Conservation (phyloP, 2,329 filamentous ascomycete genomes). For the Taxawa tesnikishii region DNA sequence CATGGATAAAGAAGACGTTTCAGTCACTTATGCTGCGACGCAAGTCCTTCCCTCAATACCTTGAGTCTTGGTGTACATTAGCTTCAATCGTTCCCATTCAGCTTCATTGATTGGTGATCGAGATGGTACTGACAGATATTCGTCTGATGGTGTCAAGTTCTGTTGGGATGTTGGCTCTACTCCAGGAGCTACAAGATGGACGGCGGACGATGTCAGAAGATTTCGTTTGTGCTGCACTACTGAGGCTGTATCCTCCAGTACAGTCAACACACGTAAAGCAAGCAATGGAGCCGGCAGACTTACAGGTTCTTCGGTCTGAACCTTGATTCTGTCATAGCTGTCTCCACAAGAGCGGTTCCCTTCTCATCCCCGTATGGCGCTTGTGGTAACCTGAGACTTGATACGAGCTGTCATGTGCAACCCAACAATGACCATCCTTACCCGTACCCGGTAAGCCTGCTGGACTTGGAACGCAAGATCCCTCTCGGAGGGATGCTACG, state of each 20-base stretch:
- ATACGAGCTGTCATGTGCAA: background rate
- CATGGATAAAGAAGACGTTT: background rate
- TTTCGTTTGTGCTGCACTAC: background rate
- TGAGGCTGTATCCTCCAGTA: background rate
- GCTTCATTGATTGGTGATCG: no score
- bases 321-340: background rate
- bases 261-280: background rate
- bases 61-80: background rate
- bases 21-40: background rate
- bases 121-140: background rate
- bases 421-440: background rate
- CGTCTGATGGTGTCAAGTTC: background rate
- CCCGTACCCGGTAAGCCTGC: background rate
- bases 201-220: background rate
- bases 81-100: background rate
- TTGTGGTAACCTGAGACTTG: background rate
- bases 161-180: background rate
- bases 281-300: background rate
- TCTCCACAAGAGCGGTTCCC: background rate
- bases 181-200: background rate
- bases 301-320: background rate
- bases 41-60: background rate
- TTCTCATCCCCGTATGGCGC: background rate
- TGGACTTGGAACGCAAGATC: background rate
- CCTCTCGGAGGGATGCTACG: background rate